Evolutionary conservation across 805 yeast genomes (phyloP).

Genomic region (Lipomyces starkeyi): DNA sequence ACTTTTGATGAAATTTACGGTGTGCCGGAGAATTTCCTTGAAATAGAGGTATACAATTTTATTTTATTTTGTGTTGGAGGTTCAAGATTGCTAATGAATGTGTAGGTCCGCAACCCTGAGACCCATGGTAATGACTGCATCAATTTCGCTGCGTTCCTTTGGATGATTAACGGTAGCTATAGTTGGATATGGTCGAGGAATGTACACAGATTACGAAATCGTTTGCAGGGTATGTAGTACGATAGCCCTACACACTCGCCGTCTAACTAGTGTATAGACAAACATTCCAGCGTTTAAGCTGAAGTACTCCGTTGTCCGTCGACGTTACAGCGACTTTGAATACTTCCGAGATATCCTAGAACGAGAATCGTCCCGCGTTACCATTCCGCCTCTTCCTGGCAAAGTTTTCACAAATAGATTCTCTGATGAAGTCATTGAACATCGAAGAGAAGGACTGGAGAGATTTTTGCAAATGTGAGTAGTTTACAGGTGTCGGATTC

Average conservation of each 20-base stretch:
- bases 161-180: not conserved
- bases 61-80: not conserved
- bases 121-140: slow-evolving; percentile 59
- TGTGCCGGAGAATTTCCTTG: slow-evolving; percentile 92
- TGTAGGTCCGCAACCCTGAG: slow-evolving; percentile 66
- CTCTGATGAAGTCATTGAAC: slow-evolving; percentile 80
- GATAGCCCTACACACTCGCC: not conserved
- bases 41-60: slow-evolving; percentile 69
- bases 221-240: slow-evolving; percentile 61
- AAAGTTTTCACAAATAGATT: slow-evolving; percentile 79
- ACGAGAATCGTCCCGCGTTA: slow-evolving; percentile 76
- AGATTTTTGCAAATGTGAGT: slow-evolving; percentile 62
- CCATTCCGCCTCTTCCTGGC: slow-evolving; percentile 90
- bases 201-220: slow-evolving; percentile 92
- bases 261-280: slow-evolving; percentile 50
- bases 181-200: slow-evolving; percentile 55
- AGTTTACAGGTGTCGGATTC: not conserved
- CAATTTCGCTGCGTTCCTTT: not conserved
- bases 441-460: slow-evolving; percentile 81
- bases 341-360: slow-evolving; percentile 74
- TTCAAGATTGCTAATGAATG: not conserved
- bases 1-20: slow-evolving; percentile 85
- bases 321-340: slow-evolving; percentile 91
- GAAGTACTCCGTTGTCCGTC: slow-evolving; percentile 68
- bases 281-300: slow-evolving; percentile 86